Base-by-base conservation (phyloP, 768 basidiomycete species). In the Coprinopsis marcescibilis region DNA sequence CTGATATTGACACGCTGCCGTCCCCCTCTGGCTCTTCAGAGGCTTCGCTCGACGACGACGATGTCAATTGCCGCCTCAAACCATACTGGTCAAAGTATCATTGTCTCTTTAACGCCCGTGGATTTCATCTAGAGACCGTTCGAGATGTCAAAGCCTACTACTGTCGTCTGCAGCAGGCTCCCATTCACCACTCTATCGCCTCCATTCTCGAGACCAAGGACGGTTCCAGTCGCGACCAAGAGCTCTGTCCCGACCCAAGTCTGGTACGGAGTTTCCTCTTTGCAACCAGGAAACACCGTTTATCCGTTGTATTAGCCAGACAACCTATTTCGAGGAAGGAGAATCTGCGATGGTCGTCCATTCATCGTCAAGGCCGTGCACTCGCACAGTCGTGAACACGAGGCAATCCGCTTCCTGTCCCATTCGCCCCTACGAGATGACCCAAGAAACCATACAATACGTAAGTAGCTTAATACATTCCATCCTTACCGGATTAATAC, bases 401-500 rank as follows among this genome's bases (percentile, higher is more conserved):
- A 76, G 40, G 69, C 79, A 42, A 74, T 84, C 20, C 76, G 72
- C 29, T 62, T 69, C 46, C 65, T 89, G 14, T 80, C 78, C 12
- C 70, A 71, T 14, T 68, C 76, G 35, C 67, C 72, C 12, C 58
- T 81, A 52, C 67, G 74, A 50, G 58, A 69, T 37, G 71, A 87
- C 57, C 77, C 80, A 40, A 79, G 75, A 77, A 88, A 88, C 57
- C 86, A 85, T 54, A 81, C 77, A 41, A 86, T 89, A 60, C 85
- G 86, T 88, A 46, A 57, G 82, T 73, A 26, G 3, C 19, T 19
- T 24, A 24, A 33, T 34, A 15, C n/a, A 3, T 46, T 19, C 19
- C n/a, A 1, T 20, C 27, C 14, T 21, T 24, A 25, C 24, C 29
- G 3, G 23, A 21, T 27, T 17, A 11, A 42, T 15, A 33, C 21